A percentile compares a stretch with the other conserved stretches of the same genome.
Conservation (phyloP, 495 filamentous ascomycete species). For the Bryoglossum gracile region DNA sequence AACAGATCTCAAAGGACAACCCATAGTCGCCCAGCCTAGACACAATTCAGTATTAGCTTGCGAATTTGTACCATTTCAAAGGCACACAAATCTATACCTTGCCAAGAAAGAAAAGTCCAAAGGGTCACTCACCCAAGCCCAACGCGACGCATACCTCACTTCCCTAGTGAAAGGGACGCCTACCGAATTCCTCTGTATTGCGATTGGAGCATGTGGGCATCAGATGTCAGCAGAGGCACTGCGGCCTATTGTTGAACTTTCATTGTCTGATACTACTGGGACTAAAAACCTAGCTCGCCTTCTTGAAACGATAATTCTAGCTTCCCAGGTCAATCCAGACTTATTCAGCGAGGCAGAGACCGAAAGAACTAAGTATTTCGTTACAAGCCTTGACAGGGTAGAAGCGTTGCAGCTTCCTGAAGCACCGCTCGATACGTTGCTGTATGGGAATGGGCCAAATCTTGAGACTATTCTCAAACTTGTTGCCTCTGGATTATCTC, state of each 20-base stretch:
- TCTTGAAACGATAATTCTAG: neutral
- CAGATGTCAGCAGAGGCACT: constrained; percentile 1
- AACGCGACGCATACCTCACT: constrained; percentile 1
- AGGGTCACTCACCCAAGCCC: neutral
- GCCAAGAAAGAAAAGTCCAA: constrained; percentile 1
- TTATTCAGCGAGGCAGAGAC: neutral
- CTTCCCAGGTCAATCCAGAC: neutral
- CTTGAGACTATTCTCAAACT: too few species aligned
- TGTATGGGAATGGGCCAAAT: too few species aligned
- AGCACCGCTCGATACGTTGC: too few species aligned
- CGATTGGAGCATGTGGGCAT: constrained; percentile 10
- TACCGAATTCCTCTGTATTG: constrained; percentile 1
- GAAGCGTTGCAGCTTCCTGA: too few species aligned
- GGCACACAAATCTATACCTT: constrained; percentile 3
- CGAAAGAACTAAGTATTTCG: too few species aligned
- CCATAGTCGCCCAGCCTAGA: too few species aligned
- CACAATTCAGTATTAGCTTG: too few species aligned
- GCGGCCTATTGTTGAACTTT: neutral
- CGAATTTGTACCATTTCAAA: neutral
- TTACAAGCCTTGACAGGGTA: too few species aligned
- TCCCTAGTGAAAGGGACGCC: neutral
- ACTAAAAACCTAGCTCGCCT: neutral
- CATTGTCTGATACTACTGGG: neutral
- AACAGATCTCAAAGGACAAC: too few species aligned
- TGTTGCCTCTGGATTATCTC: too few species aligned